phyloP scores from a whole-genome alignment of 441 rosid species.

The Adansonia gregorii region DNA sequence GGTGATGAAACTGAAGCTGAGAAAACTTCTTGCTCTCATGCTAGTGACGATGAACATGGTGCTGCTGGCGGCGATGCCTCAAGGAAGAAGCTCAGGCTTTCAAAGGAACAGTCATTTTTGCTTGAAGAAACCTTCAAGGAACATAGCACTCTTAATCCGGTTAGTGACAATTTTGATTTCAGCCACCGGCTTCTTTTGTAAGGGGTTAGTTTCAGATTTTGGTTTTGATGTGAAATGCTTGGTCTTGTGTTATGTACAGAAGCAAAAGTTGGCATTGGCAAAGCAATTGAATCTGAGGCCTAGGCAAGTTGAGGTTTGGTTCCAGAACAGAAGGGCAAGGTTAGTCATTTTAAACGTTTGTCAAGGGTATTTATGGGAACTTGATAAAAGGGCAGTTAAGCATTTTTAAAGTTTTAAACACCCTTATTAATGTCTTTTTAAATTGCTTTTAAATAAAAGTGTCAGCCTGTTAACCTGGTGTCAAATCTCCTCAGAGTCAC shows the following conservation, averaged over 20 bases:
- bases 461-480: no score
- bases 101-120: background rate
- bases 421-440: no score
- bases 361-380: background rate
- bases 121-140: constrained; percentile 12
- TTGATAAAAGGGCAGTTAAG: no score
- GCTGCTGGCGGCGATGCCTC: background rate
- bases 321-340: constrained; percentile 9
- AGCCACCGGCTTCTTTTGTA: no score
- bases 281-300: background rate
- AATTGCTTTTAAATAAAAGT: no score
- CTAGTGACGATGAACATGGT: constrained; percentile 69
- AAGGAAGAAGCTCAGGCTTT: constrained; percentile 1
- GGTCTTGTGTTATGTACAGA: background rate
- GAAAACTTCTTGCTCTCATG: constrained; percentile 62
- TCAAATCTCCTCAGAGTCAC: no score
- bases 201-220: background rate
- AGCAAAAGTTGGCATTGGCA: background rate
- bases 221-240: background rate
- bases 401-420: no score
- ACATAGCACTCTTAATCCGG: constrained; percentile 6
- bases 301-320: constrained; percentile 10
- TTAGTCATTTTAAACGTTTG: background rate
- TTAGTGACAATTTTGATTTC: background rate
- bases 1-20: constrained; percentile 67